phyloP scores from a whole-genome alignment of 2,329 filamentous ascomycete genomes.

The Xylariaceae sp. region DNA sequence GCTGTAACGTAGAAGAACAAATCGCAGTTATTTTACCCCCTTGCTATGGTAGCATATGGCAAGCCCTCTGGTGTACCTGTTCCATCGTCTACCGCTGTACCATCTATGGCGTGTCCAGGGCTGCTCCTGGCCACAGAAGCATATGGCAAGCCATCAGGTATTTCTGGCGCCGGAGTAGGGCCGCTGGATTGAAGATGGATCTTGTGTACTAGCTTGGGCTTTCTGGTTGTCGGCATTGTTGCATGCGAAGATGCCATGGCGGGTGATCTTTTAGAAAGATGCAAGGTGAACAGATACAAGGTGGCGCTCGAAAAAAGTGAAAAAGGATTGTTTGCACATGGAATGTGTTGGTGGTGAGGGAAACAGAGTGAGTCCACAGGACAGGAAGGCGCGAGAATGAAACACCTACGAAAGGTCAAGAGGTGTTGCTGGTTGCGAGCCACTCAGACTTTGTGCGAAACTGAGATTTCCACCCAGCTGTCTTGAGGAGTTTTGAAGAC shows the following conservation, averaged over 20 bases:
- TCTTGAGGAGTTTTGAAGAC: conserved; percentile 55
- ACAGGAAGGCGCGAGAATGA: conserved; percentile 3
- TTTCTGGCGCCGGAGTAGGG: conserved; percentile 7
- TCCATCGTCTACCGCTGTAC: background rate
- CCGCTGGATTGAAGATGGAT: conserved; percentile 22
- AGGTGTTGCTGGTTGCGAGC: conserved; percentile 63
- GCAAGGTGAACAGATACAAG: background rate
- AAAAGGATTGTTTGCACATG: background rate
- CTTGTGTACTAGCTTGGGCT: conserved; percentile 26
- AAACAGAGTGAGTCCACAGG: background rate
- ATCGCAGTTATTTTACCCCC: conserved; percentile 31
- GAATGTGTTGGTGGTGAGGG: background rate
- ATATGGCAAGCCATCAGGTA: conserved; percentile 7
- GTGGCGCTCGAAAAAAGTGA: background rate
- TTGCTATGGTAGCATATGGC: conserved; percentile 30
- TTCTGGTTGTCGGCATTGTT: conserved; percentile 13
- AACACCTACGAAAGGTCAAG: conserved; percentile 67
- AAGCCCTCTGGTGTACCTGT: conserved; percentile 9
- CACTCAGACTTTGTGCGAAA: conserved; percentile 67
- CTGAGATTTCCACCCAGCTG: conserved; percentile 63
- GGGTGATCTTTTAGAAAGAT: background rate
- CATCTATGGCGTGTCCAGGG: background rate
- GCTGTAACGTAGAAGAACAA: background rate
- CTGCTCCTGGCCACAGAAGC: conserved; percentile 5
- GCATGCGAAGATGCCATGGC: conserved; percentile 2